phyloP scores from a whole-genome alignment of 2,329 filamentous ascomycete genomes.

The Ceratocystis papillata region DNA sequence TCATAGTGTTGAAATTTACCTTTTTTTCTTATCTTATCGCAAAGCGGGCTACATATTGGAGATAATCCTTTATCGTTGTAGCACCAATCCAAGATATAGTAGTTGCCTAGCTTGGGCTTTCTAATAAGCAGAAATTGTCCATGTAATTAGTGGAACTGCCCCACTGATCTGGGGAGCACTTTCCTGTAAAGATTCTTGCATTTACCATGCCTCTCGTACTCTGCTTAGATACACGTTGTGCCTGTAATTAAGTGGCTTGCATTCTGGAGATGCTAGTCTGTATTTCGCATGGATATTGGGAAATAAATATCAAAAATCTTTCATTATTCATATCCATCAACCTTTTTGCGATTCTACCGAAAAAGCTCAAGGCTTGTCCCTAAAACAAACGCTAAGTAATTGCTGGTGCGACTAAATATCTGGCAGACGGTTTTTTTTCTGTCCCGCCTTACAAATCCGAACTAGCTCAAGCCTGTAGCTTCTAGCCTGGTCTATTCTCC shows the following conservation, averaged over 20 bases:
- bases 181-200: no score
- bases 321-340: no score
- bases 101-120: not conserved
- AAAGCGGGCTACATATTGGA: constrained; percentile 3
- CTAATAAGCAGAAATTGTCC: constrained; percentile 8
- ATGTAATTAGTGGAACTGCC: no score
- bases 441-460: constrained; percentile 7
- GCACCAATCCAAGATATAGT: not conserved
- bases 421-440: not conserved
- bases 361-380: not conserved
- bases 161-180: not conserved
- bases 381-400: not conserved
- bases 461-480: not conserved
- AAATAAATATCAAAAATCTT: no score
- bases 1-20: constrained; percentile 4
- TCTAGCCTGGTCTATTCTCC: not conserved
- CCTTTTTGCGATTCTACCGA: not conserved
- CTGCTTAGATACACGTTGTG: not conserved
- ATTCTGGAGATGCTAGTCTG: no score
- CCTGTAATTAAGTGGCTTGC: no score
- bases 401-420: not conserved
- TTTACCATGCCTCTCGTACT: not conserved
- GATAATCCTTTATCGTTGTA: not conserved
- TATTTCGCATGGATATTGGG: no score
- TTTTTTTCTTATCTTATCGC: constrained; percentile 22